phyloP scores from a whole-genome alignment of 768 basidiomycete genomes.

The Neoboletus magnificus region DNA sequence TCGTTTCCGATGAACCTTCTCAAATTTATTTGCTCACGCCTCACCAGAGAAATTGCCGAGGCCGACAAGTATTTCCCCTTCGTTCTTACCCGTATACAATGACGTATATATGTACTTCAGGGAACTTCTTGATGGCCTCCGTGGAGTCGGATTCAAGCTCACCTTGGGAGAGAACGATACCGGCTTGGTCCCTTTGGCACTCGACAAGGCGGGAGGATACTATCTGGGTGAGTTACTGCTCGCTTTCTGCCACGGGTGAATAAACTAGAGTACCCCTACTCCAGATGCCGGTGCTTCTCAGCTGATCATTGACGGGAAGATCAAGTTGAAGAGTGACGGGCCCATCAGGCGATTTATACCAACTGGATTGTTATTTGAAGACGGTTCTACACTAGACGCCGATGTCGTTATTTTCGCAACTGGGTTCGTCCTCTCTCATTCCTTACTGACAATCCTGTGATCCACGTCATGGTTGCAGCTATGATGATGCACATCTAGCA shows the following conservation, averaged over 20 bases:
- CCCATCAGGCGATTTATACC: slow-evolving; percentile 34
- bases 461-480: slow-evolving; percentile 5
- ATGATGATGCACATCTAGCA: slow-evolving; percentile 15
- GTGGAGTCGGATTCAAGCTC: slow-evolving; percentile 54
- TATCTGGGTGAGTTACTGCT: slow-evolving; percentile 49
- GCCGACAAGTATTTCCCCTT: slow-evolving; percentile 45
- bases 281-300: slow-evolving; percentile 42
- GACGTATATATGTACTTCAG: slow-evolving; percentile 23
- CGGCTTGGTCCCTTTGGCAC: slow-evolving; percentile 49
- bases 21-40: slow-evolving; percentile 34
- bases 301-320: slow-evolving; percentile 43
- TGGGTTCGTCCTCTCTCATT: slow-evolving; percentile 19
- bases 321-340: slow-evolving; percentile 38
- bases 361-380: slow-evolving; percentile 23
- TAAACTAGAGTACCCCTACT: background rate
- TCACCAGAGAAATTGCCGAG: slow-evolving; percentile 45
- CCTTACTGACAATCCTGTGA: background rate
- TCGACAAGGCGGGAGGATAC: slow-evolving; percentile 55
- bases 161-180: slow-evolving; percentile 49
- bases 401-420: slow-evolving; percentile 39
- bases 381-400: slow-evolving; percentile 38
- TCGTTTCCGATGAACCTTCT: slow-evolving; percentile 40
- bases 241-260: background rate
- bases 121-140: slow-evolving; percentile 53
- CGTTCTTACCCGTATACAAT: background rate